Evolutionary conservation across 2,329 filamentous ascomycete species (phyloP), one percentile per base, ranked within the genome.

Genomic region (Aureobasidium musti): DNA sequence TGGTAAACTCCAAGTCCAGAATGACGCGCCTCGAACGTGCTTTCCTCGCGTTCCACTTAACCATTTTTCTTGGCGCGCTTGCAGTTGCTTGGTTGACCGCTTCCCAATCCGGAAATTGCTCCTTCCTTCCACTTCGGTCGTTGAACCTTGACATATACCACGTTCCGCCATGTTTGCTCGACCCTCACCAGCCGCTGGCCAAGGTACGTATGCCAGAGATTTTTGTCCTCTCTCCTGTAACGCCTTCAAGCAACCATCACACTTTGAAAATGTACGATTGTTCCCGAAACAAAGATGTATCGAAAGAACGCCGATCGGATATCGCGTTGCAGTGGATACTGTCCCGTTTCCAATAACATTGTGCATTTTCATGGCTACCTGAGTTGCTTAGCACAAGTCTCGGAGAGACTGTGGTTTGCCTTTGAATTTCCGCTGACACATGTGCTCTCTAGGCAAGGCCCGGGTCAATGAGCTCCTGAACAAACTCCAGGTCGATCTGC

Each of bases 401-500:
- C 13, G 35, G 35, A 5, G 13, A 19, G 35, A 26, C 7, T 4
- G 35, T 1, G 10, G 7, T 41, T 5, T 28, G 6, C 30, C n/a
- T 11, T n/a, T 26, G 43, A 6, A 2, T 39, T n/a, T 23, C 13
- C 17, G 13, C 57, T 61, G n/a, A 61, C 33, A 17, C 26, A 30
- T 13, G 37, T 45, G 1, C 5, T 37, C 8, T 14, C 35, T 19
- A 53, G 56, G 19, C 39, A 64, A 61, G 30, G 65, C 65, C 37
- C 19, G 59, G 54, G 67, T 67, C 17, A 30, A 43, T 10, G 56
- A 45, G 17, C 43, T 69, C 8, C 41, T 69, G 13, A 50, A 45
- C 7, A 30, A 83, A 50, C 82, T 96, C 47, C 80, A 82, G 7
- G 75, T 83, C 60, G 90, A 94, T 74, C 78, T 92, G 1, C 77